Evolutionary conservation across 768 basidiomycete species (phyloP), one percentile per base, ranked within the genome.

Genomic region (Tricholoma furcatifolium): DNA sequence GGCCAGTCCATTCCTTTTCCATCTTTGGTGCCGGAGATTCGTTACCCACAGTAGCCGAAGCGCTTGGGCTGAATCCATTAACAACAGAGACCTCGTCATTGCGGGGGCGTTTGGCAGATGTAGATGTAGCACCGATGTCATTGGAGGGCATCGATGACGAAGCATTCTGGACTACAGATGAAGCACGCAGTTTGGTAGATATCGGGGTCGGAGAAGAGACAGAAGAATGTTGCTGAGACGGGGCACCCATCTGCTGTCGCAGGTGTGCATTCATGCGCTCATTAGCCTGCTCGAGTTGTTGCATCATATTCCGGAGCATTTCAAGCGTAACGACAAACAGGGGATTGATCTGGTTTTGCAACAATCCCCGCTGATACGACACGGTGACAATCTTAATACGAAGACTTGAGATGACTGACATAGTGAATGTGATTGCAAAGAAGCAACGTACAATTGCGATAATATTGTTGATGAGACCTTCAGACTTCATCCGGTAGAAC

Each of bases 1-100:
- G 73, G 8, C 80, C 79, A 43, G 87, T 85, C 83, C 84, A 88
- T 50, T 91, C 87, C n/a, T n/a, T n/a, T n/a, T 91, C 87, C 18
- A 79, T 81, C 70, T 91, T 91, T 11, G 88, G 85, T 6, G 87
- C 84, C 6, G 86, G 86, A 6, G 80, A 81, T 50, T 82, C 79
- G 57, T 74, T 76, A 47, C 56, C 27, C 4, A 3, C 58, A 41
- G 65, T 51, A 27, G 60, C 53, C 12, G 65, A 51, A 43, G 72
- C 65, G 48, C 66, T 62, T 8, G 73, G 62, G 51, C 63, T 68
- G 3, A 69, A 59, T 12, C 54, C 70, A 23, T 65, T 58, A 2
- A 66, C 56, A 43, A 62, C 69, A 18, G 62, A 48, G 9, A 72
- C 64, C 14, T 85, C 86, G 24, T 85, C 85, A 21, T 83, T 82